Percentiles rank a stretch among this genome's conserved stretches.
phyloP scores from a whole-genome alignment of 2,329 filamentous ascomycete genomes.

The Periglandula ipomoeae region DNA sequence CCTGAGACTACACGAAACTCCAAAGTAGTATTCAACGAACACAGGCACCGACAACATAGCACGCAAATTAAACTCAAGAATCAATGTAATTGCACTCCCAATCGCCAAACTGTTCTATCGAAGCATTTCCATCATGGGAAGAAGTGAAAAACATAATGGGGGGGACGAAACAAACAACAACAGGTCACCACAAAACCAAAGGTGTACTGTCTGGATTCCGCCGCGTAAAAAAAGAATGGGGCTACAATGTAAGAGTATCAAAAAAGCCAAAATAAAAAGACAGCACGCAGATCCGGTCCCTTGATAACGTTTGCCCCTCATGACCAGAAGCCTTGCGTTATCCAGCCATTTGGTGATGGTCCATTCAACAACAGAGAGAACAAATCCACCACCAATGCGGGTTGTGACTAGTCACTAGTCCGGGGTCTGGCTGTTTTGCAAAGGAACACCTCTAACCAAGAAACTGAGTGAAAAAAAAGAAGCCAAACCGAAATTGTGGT shows the following conservation, averaged over 20 bases:
- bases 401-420: not conserved
- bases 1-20: too few species aligned
- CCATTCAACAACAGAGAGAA: slow-evolving; percentile 2
- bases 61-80: not conserved
- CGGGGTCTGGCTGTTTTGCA: slow-evolving; percentile 4
- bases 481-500: slow-evolving; percentile 1
- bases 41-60: not conserved
- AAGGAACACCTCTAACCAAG: slow-evolving; percentile 5
- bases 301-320: not conserved
- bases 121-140: slow-evolving; percentile 23
- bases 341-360: slow-evolving; percentile 1
- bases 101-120: slow-evolving; percentile 43
- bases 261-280: not conserved
- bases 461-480: slow-evolving; percentile 4
- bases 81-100: slow-evolving; percentile 37
- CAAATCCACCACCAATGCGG: not conserved
- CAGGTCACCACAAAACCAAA: not conserved
- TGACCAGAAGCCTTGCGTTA: not conserved
- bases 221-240: not conserved
- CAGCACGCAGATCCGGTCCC: not conserved
- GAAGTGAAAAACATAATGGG: not conserved
- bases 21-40: too few species aligned
- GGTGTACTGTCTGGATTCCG: too few species aligned
- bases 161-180: not conserved
- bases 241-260: too few species aligned